Conservation (phyloP, 768 basidiomycete species). For the Collybia sp. region DNA sequence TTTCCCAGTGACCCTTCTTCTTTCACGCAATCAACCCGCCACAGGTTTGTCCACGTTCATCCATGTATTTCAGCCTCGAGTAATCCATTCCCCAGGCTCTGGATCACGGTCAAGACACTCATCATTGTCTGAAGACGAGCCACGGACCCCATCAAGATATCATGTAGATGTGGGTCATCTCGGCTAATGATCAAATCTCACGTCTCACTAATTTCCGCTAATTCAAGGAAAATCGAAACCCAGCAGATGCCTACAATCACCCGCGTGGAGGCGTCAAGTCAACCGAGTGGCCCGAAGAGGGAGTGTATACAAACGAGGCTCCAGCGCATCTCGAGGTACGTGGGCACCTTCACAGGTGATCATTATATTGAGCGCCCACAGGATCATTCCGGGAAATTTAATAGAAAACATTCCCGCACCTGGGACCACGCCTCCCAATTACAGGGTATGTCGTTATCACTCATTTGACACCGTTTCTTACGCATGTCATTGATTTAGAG, state of each 20-base stretch:
- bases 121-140: constrained; percentile 46
- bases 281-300: constrained; percentile 45
- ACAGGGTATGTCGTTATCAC: constrained; percentile 26
- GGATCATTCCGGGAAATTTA: constrained; percentile 32
- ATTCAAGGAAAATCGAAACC: constrained; percentile 29
- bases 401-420: constrained; percentile 55
- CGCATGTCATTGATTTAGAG: constrained; percentile 19
- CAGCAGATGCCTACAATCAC: constrained; percentile 36
- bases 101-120: constrained; percentile 48
- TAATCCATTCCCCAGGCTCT: constrained; percentile 10
- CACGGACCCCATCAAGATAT: constrained; percentile 40
- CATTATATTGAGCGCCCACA: constrained; percentile 12
- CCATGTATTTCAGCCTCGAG: constrained; percentile 10
- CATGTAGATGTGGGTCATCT: constrained; percentile 31
- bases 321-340: constrained; percentile 42
- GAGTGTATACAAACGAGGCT: constrained; percentile 36
- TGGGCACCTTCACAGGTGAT: background rate
- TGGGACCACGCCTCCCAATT: constrained; percentile 54
- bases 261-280: constrained; percentile 35
- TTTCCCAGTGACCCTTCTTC: constrained; percentile 38
- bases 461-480: constrained; percentile 2
- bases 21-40: constrained; percentile 40
- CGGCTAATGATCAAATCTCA: no score
- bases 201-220: background rate
- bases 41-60: constrained; percentile 17